Percentiles rank a stretch among this genome's conserved stretches.
These are phyloP conservation scores for Coemansia pectinata DNA, from an alignment of 192 early-diverging fungal species.

Conservation along the genomic window DNA sequence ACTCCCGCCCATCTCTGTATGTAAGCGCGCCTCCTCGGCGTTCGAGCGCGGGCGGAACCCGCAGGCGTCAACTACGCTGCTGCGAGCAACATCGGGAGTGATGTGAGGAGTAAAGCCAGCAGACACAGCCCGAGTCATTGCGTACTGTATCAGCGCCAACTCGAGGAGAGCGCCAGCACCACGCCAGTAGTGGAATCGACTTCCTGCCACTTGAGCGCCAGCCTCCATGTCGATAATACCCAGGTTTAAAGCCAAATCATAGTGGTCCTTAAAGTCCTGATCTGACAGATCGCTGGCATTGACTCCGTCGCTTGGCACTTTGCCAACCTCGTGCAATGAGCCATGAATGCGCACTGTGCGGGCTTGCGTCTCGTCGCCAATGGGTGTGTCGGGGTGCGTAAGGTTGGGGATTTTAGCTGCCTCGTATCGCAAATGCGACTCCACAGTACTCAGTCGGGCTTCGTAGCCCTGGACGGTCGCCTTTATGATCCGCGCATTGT, in stretches of 20 bases:
- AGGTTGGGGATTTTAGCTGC: constrained; percentile 78
- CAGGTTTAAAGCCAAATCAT: constrained; percentile 63
- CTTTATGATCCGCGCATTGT: constrained; percentile 62
- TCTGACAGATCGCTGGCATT: constrained; percentile 10
- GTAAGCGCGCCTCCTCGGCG: neutral
- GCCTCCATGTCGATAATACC: constrained; percentile 82
- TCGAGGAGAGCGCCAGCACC: constrained; percentile 87
- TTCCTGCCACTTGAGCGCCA: constrained; percentile 76
- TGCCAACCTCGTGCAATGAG: constrained; percentile 22
- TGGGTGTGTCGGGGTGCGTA: constrained; percentile 70
- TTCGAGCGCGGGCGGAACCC: constrained; percentile 80
- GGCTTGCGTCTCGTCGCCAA: constrained; percentile 74
- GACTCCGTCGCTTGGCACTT: constrained; percentile 20
- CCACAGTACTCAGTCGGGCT: constrained; percentile 45
- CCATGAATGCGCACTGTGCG: constrained; percentile 53
- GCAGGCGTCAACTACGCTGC: constrained; percentile 78
- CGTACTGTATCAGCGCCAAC: constrained; percentile 83
- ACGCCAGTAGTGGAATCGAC: constrained; percentile 84
- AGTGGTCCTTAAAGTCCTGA: constrained; percentile 62
- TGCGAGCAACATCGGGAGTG: constrained; percentile 81
- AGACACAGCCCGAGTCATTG: constrained; percentile 69
- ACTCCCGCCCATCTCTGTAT: constrained; percentile 1
- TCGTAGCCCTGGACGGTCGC: constrained; percentile 59
- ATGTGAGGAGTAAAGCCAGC: constrained; percentile 78
- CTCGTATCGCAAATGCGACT: constrained; percentile 60